Evolutionary conservation across 164 flowering plant species (phyloP), one percentile per base, ranked within the genome.

Genomic region (Magnolia sinica): DNA sequence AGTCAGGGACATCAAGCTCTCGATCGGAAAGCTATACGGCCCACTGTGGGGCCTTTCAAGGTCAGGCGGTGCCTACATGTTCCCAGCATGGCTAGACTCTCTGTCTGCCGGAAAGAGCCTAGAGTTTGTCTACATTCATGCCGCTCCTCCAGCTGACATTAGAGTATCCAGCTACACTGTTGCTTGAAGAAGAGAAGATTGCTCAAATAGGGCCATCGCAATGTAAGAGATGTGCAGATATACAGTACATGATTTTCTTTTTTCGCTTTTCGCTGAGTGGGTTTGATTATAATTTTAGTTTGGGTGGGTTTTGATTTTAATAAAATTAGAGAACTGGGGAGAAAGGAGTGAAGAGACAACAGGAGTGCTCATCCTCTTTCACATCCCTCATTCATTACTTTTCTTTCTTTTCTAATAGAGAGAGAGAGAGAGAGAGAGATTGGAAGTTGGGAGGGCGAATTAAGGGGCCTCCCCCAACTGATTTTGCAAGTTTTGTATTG

Each of bases 351-450:
- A 95, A 85, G 98, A 88, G 99, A 92, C 88, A 78, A 81, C n/a
- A 74, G 19, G 66, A 77, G 92, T 86, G 96, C 98, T 91, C 98
- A 93, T 95, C 98, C 98, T 91, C 95, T 89, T 92, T 92, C 92
- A 87, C 86, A 91, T 83, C 85, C 81, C 77, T 81, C 84, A 72
- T 50, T 14, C 59, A 52, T 55, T 55, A 11, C 8, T 55, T 55
- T 55, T 37, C 45, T 37, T 37, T 37, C 45, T 37, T 37, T 37
- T 37, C 45, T 4, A 37, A 37, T 37, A 24, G 45, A 37, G 45
- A 37, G 45, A 37, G 45, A 37, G 45, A 37, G 45, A 37, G 45
- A 37, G 45, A 37, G 45, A 37, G 45, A 37, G 45, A 37, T 4
- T 4, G 45, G 7, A 4, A 37, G 45, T 37, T 37, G 45, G 45